phyloP scores from a whole-genome alignment of 208 protist genomes.

The Acanthamoeba triangularis region DNA sequence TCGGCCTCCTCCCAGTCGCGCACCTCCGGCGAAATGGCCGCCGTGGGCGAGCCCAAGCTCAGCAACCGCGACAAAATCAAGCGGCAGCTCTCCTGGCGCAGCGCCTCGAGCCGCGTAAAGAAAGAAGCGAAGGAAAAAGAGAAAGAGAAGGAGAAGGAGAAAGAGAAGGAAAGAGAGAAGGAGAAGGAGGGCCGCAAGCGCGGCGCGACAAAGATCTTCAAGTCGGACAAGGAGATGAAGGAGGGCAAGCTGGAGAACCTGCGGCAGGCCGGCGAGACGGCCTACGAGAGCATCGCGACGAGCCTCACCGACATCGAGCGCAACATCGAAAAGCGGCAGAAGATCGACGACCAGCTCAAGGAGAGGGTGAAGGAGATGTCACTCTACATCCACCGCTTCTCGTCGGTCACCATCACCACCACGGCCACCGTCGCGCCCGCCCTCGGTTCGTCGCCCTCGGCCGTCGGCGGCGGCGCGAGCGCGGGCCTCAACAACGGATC shows the following conservation, averaged over 20 bases:
- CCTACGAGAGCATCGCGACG: constrained; percentile 43
- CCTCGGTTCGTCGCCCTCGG: background rate
- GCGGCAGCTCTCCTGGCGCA: constrained; percentile 44
- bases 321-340: constrained; percentile 15
- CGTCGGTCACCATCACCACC: constrained; percentile 44
- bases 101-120: background rate
- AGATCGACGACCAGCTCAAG: constrained; percentile 54
- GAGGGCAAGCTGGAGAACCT: constrained; percentile 52
- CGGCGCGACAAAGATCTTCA: background rate
- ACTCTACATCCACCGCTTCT: constrained; percentile 59
- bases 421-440: background rate
- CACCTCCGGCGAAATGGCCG: background rate
- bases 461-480: background rate
- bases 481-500: background rate
- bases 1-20: background rate
- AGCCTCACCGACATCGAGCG: constrained; percentile 7
- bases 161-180: background rate
- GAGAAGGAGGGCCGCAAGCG: background rate
- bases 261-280: constrained; percentile 8
- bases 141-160: background rate
- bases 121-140: background rate
- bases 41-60: constrained; percentile 3
- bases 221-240: constrained; percentile 57
- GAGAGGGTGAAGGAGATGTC: constrained; percentile 62
- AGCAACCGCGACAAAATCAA: constrained; percentile 53